Evolutionary conservation across 257 asterid species (phyloP).

Genomic region (Cruciata laevipes): DNA sequence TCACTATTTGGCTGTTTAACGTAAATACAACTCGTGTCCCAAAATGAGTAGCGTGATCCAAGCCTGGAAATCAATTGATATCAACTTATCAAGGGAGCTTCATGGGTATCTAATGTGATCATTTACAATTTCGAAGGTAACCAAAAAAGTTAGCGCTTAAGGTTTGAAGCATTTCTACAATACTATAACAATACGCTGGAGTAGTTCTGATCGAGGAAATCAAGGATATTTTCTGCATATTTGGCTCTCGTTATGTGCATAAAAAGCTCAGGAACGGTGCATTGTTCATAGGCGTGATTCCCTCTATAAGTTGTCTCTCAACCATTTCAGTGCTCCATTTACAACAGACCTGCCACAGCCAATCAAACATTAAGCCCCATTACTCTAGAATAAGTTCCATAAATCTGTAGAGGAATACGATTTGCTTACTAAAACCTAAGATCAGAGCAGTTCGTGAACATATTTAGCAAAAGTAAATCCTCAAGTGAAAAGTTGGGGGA

Average conservation of each 20-base stretch:
- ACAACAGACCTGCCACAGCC: constrained; percentile 53
- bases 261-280: background rate
- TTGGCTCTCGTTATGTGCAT: background rate
- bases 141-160: constrained; percentile 9
- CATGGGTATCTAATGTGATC: background rate
- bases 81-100: background rate
- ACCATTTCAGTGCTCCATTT: constrained; percentile 70
- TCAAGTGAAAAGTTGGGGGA: background rate
- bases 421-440: background rate
- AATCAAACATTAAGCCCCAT: background rate
- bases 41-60: background rate
- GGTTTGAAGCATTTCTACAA: background rate
- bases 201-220: background rate
- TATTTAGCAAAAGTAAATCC: background rate
- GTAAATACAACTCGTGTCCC: no score
- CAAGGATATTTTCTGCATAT: constrained; percentile 2
- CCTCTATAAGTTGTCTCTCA: constrained; percentile 54
- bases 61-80: background rate
- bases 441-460: background rate
- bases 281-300: background rate
- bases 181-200: background rate
- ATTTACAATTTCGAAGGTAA: constrained; percentile 11
- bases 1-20: background rate
- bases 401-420: background rate
- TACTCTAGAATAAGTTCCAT: background rate